Evolutionary conservation across 345 rosid genomes (phyloP), one percentile per base, ranked within the genome.

Genomic region (Lumnitzera littorea): DNA sequence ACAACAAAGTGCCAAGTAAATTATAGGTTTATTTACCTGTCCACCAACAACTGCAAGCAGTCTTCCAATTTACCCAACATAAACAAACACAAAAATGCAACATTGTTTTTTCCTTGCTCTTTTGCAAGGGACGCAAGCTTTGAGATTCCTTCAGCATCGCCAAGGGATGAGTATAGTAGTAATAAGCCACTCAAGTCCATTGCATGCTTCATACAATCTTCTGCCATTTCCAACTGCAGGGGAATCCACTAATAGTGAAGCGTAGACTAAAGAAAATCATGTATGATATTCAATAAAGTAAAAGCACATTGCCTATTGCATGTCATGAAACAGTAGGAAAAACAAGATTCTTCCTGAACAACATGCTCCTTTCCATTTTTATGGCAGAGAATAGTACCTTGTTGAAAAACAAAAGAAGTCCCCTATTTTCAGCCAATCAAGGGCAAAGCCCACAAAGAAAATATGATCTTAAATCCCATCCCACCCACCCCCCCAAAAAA

Each of bases 61-160:
- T 95, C 95, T 74, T 95, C 99, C 76, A 95, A 48, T 83, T 81
- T 95, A 67, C 99, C 99, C 75, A 91, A 69, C 91, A 80, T 84
- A 75, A 91, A 91, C 64, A 95, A 78, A 69, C 96, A 95, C 56
- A 91, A 91, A 74, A 80, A 95, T 31, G 95, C 92, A 55, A 95
- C 99, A 80, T 95, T 95, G 67, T 86, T 91, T 83, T 95, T 95
- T 71, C 99, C 99, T 75, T 86, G 96, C 62, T 88, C 91, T 78
- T 81, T 91, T 41, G 99, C 97, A 70, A 91, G 78, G 57, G 84
- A 71, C 53, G 91, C 89, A 66, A 95, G 97, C 57, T 80, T 76
- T 46, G 83, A 72, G 57, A 91, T 82, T 69, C 98, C 98, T 74
- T 91, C 96, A 56, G 94, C 91, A 72, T 95, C 96, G 62, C 99